Evolutionary conservation across 495 filamentous ascomycete species (phyloP).

Genomic region (Astrothelium subdiscretum): DNA sequence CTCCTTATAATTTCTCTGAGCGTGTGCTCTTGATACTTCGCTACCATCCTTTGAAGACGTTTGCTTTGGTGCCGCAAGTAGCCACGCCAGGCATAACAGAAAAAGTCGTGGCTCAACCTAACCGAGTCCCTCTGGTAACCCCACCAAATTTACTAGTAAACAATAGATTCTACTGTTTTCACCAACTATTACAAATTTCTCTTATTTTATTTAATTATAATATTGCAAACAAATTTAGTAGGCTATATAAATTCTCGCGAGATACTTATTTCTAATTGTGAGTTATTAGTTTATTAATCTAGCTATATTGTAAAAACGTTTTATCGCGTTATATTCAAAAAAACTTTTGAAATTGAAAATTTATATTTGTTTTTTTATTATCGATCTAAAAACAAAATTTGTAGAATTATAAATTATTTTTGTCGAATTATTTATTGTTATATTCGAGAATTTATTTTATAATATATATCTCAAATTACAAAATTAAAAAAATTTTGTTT

Average conservation of each 20-base stretch:
- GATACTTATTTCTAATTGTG: background rate
- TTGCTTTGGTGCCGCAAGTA: too few relatives aligned
- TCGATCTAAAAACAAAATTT: background rate
- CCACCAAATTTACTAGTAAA: constrained; percentile 3
- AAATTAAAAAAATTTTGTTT: too few relatives aligned
- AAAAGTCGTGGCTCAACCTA: too few relatives aligned
- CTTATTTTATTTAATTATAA: too few relatives aligned
- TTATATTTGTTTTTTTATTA: background rate
- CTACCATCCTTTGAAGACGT: too few relatives aligned
- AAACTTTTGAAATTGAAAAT: background rate
- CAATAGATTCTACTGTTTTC: too few relatives aligned
- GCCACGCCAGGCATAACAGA: too few relatives aligned
- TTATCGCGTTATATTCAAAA: background rate
- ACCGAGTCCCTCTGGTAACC: too few relatives aligned
- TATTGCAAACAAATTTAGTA: too few relatives aligned
- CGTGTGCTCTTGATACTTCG: too few relatives aligned
- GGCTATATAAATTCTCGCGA: too few relatives aligned
- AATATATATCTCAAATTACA: background rate
- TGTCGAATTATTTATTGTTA: background rate
- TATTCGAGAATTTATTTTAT: background rate
- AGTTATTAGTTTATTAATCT: background rate
- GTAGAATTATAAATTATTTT: background rate
- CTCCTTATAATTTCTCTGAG: background rate
- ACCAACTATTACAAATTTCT: too few relatives aligned
- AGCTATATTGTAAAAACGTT: background rate